Evolutionary conservation across 2,329 filamentous ascomycete genomes (phyloP), one percentile per base, ranked within the genome.

Genomic region (Alternaria solani): DNA sequence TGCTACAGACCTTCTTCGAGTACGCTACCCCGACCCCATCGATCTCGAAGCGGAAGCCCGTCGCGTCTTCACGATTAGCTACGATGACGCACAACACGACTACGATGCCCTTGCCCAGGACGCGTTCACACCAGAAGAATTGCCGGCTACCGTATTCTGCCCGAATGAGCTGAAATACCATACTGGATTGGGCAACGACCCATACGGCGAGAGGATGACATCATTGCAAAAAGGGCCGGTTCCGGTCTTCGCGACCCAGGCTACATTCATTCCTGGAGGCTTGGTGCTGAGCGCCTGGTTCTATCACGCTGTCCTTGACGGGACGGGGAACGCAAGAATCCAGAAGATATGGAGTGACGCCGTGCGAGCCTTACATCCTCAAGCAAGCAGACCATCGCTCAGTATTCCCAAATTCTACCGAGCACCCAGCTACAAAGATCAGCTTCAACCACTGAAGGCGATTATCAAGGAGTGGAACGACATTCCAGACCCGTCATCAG

Each of bases 211-310:
- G 8, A 41, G 23, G 5, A 46, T 41, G 4, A 62, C 59, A 1
- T 59, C 42, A 2, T 61, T 70, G 2, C 26, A 44, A 1, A 69
- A 68, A 55, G 36, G 53, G 7, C 52, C 63, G 2, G 48, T 70
- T 8, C 70, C 73, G 2, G 66, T 60, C 7, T 60, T 75, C 12
- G 65, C 66, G 8, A 51, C 66, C 2, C 68, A 73, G 47, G 68
- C 67, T 8, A 69, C 62, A 9, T 75, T 73, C 47, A 66, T 75
- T 16, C 64, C 62, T 1, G 70, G 69, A n/a, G 73, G 73, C 1
- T 58, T 75, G 8, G 59, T 75, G 8, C 46, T 75, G 20, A 75
- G 71, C 42, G 52, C 69, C 2, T 75, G 72, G 60, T 57, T 62
- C 8, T 64, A 74, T 56, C 73, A 76, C 55, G 62, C 56, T 26